A percentile compares a stretch with the other conserved stretches of the same genome.
Conservation (phyloP, 352 stramenopile genomes). For the Globisporangium paroecandrum region DNA sequence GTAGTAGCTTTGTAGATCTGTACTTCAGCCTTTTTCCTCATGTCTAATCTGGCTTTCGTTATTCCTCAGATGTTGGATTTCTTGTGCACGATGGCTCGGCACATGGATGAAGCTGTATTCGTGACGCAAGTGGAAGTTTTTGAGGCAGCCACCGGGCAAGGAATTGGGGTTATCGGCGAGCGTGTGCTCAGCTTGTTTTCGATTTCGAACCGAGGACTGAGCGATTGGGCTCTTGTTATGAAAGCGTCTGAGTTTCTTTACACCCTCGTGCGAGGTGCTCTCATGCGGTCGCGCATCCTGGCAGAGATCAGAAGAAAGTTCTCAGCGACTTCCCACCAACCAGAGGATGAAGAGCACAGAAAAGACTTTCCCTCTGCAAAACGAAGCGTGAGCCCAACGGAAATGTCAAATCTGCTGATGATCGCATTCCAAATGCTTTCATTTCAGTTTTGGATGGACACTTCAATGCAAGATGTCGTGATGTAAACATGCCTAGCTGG, state of each 20-base stretch:
- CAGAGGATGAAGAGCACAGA: not conserved
- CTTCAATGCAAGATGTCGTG: not conserved
- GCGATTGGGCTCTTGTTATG: not conserved
- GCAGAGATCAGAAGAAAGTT: not conserved
- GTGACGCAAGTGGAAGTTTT: not conserved
- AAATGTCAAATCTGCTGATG: not conserved
- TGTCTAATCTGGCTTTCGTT: not conserved
- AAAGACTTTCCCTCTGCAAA: not conserved
- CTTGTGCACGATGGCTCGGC: not conserved
- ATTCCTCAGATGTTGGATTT: conserved; percentile 7
- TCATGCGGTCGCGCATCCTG: not conserved
- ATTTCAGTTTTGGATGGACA: conserved; percentile 6
- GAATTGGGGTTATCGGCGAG: not conserved
- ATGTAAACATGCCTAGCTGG: conserved; percentile 4
- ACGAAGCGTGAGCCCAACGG: not conserved
- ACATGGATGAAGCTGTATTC: not conserved
- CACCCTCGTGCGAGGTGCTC: not conserved
- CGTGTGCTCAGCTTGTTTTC: not conserved
- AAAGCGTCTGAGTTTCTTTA: conserved; percentile 6
- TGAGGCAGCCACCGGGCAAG: not conserved
- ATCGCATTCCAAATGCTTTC: not conserved
- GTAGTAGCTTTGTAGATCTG: not conserved
- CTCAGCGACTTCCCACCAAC: not conserved
- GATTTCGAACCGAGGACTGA: not conserved
- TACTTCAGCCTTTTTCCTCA: not conserved